Evolutionary conservation across 2,329 filamentous ascomycete species (phyloP), one percentile per base, ranked within the genome.

Genomic region (Berkeleyomyces rouxiae): DNA sequence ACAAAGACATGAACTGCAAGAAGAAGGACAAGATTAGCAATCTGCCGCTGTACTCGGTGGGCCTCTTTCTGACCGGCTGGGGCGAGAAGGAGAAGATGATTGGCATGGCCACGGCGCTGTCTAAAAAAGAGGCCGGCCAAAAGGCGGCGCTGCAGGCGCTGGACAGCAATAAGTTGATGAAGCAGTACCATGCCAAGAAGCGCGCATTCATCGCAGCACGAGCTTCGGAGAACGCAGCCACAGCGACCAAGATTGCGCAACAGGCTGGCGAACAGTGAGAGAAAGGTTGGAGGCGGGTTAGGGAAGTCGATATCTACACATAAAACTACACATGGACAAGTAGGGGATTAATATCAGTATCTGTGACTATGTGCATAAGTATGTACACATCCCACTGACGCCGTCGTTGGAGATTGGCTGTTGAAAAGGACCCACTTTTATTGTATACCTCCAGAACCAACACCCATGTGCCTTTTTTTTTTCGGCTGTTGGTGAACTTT

Each of bases 61-160:
- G 79, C 0, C 78, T 82, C 0, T 87, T 82, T 67, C 74, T 90
- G 37, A 80, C 82, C 23, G 87, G 86, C 0, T 87, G 84, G 77
- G 87, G 86, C 3, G 83, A 86, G 71, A 78, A 77, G 40, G 75
- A 80, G 58, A 79, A 82, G 69, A 73, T 80, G 63, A 72, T 91
- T 4, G 87, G 83, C 0, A 77, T 76, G 53, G 87, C 86, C 0
- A 80, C 78, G 40, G 87, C 80, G 1, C 73, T 82, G 66, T 82
- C 79, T 62, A 90, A 90, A 73, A 82, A 80, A 63, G 84, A 88
- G 63, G 88, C 87, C 0, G 84, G 84, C 0, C 75, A 80, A 11
- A 83, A 80, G 67, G 87, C 87, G 1, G 88, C 88, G 0, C 72
- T 75, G 49, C 75, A 77, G 67, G 86, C 85, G 0, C 68, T 91